Evolutionary conservation across 140 eudicot genomes (phyloP).

Genomic region (Oenanthe javanica): DNA sequence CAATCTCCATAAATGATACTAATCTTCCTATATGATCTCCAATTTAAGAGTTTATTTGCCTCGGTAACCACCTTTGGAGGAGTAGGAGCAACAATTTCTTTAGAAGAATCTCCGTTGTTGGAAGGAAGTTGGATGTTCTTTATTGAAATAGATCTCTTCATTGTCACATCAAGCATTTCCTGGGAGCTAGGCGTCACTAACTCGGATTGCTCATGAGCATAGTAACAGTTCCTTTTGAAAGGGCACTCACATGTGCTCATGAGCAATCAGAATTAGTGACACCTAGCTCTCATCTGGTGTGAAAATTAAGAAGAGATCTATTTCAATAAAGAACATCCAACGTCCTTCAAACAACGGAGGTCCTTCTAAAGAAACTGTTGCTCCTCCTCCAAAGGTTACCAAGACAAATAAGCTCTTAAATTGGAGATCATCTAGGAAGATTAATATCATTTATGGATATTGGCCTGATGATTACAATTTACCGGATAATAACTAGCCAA

Average conservation of each 20-base stretch:
- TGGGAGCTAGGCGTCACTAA: constrained; percentile 3
- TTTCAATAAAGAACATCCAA: no score
- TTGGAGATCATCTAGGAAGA: no score
- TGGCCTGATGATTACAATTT: no score
- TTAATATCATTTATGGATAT: no score
- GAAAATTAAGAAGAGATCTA: no score
- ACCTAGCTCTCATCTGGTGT: no score
- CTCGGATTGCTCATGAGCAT: constrained; percentile 55
- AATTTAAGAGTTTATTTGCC: constrained; percentile 19
- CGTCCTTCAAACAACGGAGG: no score
- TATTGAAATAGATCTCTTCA: constrained; percentile 12
- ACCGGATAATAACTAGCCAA: no score
- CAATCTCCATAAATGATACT: constrained; percentile 70
- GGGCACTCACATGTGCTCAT: constrained; percentile 53
- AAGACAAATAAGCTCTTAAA: no score
- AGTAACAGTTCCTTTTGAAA: constrained; percentile 49
- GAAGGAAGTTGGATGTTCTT: constrained; percentile 11
- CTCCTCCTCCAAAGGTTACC: no score
- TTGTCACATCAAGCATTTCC: neutral
- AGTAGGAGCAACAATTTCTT: constrained; percentile 19
- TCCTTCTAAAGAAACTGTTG: no score
- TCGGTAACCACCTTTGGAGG: constrained; percentile 12
- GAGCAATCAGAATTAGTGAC: no score
- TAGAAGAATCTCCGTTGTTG: constrained; percentile 8
- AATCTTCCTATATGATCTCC: constrained; percentile 37